A percentile compares a stretch with the other conserved stretches of the same genome.
Conservation (phyloP, 768 basidiomycete species). For the Tylopilus felleus region DNA sequence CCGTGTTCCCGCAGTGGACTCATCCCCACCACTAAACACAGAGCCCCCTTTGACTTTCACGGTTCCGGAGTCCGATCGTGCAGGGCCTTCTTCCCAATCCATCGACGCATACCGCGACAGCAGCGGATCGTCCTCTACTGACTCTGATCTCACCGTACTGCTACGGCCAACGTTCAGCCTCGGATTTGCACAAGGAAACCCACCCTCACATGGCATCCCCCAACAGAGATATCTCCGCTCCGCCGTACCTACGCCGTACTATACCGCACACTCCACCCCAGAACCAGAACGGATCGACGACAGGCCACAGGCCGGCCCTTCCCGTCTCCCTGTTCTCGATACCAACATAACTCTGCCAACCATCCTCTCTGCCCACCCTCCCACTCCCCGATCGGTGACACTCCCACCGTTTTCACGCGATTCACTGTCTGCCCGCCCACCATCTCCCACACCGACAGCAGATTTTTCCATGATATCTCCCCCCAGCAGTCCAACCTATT, state of each 20-base stretch:
- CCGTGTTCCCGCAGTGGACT: neutral
- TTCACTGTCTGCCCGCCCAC: slow-evolving; percentile 30
- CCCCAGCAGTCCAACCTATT: slow-evolving; percentile 35
- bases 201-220: slow-evolving; percentile 5
- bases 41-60: slow-evolving; percentile 11
- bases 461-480: slow-evolving; percentile 48
- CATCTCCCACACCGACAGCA: slow-evolving; percentile 43
- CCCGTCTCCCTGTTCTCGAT: slow-evolving; percentile 24
- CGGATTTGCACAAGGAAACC: slow-evolving; percentile 13
- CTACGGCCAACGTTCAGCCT: slow-evolving; percentile 8
- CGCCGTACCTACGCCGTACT: slow-evolving; percentile 30
- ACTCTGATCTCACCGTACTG: slow-evolving; percentile 23
- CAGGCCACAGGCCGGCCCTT: slow-evolving; percentile 25
- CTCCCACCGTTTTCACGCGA: slow-evolving; percentile 21
- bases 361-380: slow-evolving; percentile 13
- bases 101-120: neutral
- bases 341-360: slow-evolving; percentile 14
- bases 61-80: neutral
- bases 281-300: slow-evolving; percentile 21
- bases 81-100: slow-evolving; percentile 1
- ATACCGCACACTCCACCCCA: slow-evolving; percentile 31
- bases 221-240: slow-evolving; percentile 21
- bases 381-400: slow-evolving; percentile 24
- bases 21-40: slow-evolving; percentile 4
- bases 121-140: slow-evolving; percentile 15